Base-by-base conservation (phyloP, 345 rosid genomes). In the Gossypioides kirkii region DNA sequence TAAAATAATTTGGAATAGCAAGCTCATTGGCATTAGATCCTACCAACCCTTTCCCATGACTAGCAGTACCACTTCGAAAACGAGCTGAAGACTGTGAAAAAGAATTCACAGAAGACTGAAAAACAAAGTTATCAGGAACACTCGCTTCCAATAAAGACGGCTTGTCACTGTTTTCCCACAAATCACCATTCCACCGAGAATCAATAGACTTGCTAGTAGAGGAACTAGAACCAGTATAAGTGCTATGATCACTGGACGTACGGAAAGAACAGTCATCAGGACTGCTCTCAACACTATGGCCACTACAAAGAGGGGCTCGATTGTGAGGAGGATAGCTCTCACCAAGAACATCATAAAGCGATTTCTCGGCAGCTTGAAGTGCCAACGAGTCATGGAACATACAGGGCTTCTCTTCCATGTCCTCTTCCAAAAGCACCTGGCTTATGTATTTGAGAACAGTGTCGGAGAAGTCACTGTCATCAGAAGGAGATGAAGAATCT, bases 371-470 rank as follows among this genome's bases (percentile, higher is more conserved):
- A 67, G 86, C 83, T 75, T 76, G 83, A 69, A 91, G 79, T 54
- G 90, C 93, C 69, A 86, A 77, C 0, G 91, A 80, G 28, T 87
- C 90, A 38, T 85, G 82, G 13, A 79, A 78, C 82, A 82, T 76
- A 72, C 83, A 76, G 9, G 87, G 87, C 52, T 86, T 80, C 68
- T 81, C 86, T 26, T 81, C 87, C 79, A 86, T 65, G 74, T 83
- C 84, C 84, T 90, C 97, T 74, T 90, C 95, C 93, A 91, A 80
- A 20, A 89, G 95, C 61, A 90, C 73, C 83, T 87, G 86, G 66
- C 70, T 86, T 14, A 91, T 83, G 76, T 87, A 90, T 77, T 74
- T 86, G 74, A 88, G 87, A 36, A 87, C 83, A 1, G 86, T 73
- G 32, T 88, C 87, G 1, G 84, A 77, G 10, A 83, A 87, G 20